These are phyloP conservation scores for Pleurotus giganteus DNA, from an alignment of 768 basidiomycete genomes.

Conservation along the genomic window DNA sequence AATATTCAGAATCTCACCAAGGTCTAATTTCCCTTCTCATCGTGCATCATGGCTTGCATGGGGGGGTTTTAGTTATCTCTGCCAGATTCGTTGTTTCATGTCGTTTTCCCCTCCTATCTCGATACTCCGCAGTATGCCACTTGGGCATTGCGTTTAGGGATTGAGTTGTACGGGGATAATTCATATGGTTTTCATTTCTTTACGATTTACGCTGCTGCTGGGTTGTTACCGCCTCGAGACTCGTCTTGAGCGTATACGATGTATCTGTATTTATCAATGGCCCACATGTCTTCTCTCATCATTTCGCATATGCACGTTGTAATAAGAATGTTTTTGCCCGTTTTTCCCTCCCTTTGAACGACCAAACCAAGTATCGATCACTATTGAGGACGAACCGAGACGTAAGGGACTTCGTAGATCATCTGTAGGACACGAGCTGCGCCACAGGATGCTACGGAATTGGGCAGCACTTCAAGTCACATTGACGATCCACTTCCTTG, in stretches of 20 bases:
- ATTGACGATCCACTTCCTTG: too few relatives aligned
- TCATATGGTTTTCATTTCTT: not conserved
- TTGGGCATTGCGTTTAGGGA: not conserved
- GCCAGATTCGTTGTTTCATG: not conserved
- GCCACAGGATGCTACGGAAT: too few relatives aligned
- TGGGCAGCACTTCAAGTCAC: too few relatives aligned
- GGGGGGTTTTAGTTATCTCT: not conserved
- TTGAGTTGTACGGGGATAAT: not conserved
- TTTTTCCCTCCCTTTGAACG: not conserved
- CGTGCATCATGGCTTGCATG: not conserved
- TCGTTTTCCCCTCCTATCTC: not conserved
- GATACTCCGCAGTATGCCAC: slow-evolving; percentile 3
- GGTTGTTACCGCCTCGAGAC: too few relatives aligned
- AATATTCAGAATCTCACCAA: slow-evolving; percentile 21
- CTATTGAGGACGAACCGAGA: too few relatives aligned
- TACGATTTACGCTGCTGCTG: slow-evolving; percentile 3
- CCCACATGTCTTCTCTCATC: not conserved
- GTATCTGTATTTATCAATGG: slow-evolving; percentile 8
- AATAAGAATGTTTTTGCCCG: not conserved
- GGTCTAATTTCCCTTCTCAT: slow-evolving; percentile 1
- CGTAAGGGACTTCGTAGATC: too few relatives aligned
- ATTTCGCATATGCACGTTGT: not conserved
- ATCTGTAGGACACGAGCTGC: too few relatives aligned
- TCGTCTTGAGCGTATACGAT: not conserved
- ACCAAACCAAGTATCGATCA: too few relatives aligned